phyloP scores from a whole-genome alignment of 1,284 basidiomycete genomes.

The Boletus sp. region DNA sequence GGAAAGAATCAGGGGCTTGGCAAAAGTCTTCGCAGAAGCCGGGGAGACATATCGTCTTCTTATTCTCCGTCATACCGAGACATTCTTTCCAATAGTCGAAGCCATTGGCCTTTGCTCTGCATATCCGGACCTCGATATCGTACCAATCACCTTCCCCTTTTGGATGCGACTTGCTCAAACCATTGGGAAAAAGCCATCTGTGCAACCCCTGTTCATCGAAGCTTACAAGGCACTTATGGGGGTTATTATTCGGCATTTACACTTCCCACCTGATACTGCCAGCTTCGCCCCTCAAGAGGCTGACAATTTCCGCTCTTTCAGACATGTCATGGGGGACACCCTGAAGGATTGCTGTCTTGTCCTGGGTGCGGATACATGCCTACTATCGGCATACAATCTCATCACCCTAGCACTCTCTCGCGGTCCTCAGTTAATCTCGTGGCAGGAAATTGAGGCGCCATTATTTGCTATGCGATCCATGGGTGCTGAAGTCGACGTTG shows the following conservation, averaged over 20 bases:
- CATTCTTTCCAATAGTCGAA: slow-evolving; percentile 91
- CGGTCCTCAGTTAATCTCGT: slow-evolving; percentile 53
- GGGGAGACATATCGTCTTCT: slow-evolving; percentile 93
- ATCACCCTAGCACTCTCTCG: slow-evolving; percentile 71
- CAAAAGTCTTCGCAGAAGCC: slow-evolving; percentile 91
- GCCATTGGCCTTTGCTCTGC: slow-evolving; percentile 93
- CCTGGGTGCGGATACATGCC: slow-evolving; percentile 82
- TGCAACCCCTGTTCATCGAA: slow-evolving; percentile 69
- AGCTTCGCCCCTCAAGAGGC: slow-evolving; percentile 79
- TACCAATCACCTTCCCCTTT: slow-evolving; percentile 97
- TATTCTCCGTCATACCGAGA: slow-evolving; percentile 85
- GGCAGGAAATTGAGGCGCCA: slow-evolving; percentile 98
- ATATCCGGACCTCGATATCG: slow-evolving; percentile 92
- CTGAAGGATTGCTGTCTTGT: slow-evolving; percentile 98
- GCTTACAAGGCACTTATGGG: slow-evolving; percentile 83
- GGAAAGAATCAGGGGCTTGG: slow-evolving; percentile 87
- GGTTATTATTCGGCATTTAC: slow-evolving; percentile 88
- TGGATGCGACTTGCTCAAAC: slow-evolving; percentile 92
- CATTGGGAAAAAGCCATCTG: slow-evolving; percentile 69
- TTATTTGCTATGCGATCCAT: slow-evolving; percentile 98
- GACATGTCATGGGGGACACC: slow-evolving; percentile 98
- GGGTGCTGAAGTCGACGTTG: slow-evolving; percentile 89
- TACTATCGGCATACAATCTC: slow-evolving; percentile 78
- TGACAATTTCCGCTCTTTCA: slow-evolving; percentile 92
- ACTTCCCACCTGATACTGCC: slow-evolving; percentile 77